Base-by-base conservation (phyloP, 495 filamentous ascomycete genomes). In the Annulohypoxylon stygium region DNA sequence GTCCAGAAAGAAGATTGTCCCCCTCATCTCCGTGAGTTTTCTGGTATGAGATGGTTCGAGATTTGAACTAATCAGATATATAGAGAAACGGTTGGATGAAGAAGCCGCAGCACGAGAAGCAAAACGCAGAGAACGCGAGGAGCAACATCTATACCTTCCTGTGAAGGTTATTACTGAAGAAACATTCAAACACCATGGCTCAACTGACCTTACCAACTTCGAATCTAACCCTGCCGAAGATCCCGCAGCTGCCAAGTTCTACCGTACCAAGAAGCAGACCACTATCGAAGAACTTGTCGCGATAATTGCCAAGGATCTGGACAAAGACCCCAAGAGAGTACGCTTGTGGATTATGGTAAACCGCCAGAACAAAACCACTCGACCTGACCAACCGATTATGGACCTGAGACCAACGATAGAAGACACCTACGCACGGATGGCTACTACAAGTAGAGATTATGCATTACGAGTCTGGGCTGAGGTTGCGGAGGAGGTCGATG, bases 301-400 rank as follows among this genome's bases (percentile, higher is more conserved):
- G 43, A 82, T 82, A 36, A 85, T 97, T 60, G 95, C 91, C 0
- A 83, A 88, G 20, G 91, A 97, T 59, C 82, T 89, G n/a, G 84
- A 81, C 2, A 79, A 89, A 55, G 88, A 91, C 57, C 83, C 89
- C 3, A 87, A 87, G 47, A 85, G 86, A 36, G 80, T 98, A 20
- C 89, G 96, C 33, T 86, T 97, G 50, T 98, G 96, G 97, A 89
- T 92, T 43, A 97, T 99, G 93, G 97, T 99, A 0, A 98, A 97
- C 75, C 93, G 96, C 9, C 96, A 99, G 76, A 99, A 99, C 78
- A 97, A 97, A 83, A 98, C 96, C 0, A 91, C 92, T 48, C 88
- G 96, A 26, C 96, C 97, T 0, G 96, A 99, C 77, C 89, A 92
- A 54, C 92, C 94, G 4, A 88, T 98, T 55, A 86, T 86, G 67